Base-by-base conservation (phyloP, 768 basidiomycete genomes). In the Inosperma sp. region DNA sequence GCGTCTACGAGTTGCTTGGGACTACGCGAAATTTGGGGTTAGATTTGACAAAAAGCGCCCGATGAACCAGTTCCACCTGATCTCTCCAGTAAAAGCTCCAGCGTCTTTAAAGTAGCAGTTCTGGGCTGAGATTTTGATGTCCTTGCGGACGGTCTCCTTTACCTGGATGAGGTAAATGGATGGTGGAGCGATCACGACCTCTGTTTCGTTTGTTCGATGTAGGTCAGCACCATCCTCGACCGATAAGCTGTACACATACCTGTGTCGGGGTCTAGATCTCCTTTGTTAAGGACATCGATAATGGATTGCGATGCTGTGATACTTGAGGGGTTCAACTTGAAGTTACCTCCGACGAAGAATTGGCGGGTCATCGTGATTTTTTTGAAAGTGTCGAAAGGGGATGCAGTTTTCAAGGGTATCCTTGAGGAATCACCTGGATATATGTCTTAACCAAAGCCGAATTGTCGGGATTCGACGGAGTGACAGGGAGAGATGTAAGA, bases 341-440 rank as follows among this genome's bases (percentile, higher is more conserved):
- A 97, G 80, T 98, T 97, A 25, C 93, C 91, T 56, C 95, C 95
- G 61, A 90, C 93, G 65, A 96, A 94, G 75, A 94, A 95, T 68
- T 82, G 74, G 64, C 92, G 90, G 55, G 84, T 52, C 88, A 65
- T 61, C 21, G 39, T 54, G 29, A 37, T 49, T 13, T 8, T 35
- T n/a, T n/a, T n/a, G n/a, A n/a, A n/a, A n/a, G n/a, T n/a, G n/a
- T n/a, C n/a, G n/a, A n/a, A n/a, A n/a, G n/a, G n/a, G n/a, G n/a
- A n/a, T n/a, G n/a, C n/a, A n/a, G n/a, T n/a, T n/a, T n/a, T n/a
- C n/a, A n/a, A n/a, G n/a, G n/a, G n/a, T n/a, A n/a, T n/a, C n/a
- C n/a, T n/a, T n/a, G n/a, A n/a, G n/a, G n/a, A n/a, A n/a, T n/a
- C n/a, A n/a, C n/a, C n/a, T n/a, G n/a, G n/a, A n/a, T n/a, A n/a